Base-by-base conservation (phyloP, 2,329 filamentous ascomycete species). In the Biscogniauxia mediterranea region DNA sequence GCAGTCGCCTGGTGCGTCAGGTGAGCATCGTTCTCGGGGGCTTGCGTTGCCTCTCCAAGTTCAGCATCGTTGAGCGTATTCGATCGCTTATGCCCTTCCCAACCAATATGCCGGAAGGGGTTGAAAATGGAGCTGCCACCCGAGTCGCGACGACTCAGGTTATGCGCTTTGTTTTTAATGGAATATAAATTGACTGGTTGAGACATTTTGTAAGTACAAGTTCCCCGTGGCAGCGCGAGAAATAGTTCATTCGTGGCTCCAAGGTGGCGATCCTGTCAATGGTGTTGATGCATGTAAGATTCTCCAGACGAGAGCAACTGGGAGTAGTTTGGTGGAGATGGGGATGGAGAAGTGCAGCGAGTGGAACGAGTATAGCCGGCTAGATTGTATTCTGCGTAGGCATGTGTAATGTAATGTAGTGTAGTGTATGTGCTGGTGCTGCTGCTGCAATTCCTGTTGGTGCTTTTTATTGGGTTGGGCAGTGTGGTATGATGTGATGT, bases 51-150 rank as follows among this genome's bases (percentile, higher is more conserved):
- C 5, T 19, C 52, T 57, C 64, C 66, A 57, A 32, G 59, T 56
- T 66, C 64, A n/a, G 59, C 61, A 26, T 60, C 60, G 50, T 65
- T 61, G 20, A 64, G 20, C 13, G 64, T 68, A 15, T 53, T 66
- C 26, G 62, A 49, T 56, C 66, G 64, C 57, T 64, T 65, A 11
- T 61, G 61, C 5, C n/a, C 3, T n/a, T 60, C 63, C 49, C 64
- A 67, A 52, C 49, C 17, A 6, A 66, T 63, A 9, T 61, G 59
- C 49, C 65, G 63, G 19, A 66, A 66, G 9, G 63, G 63, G 32
- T 66, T 66, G 15, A 65, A 65, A 19, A 61, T 52, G 19, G 61
- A 59, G 54, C 63, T 66, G 20, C 64, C 62, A 51, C 63, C 63
- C n/a, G 64, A 66, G 56, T 64, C 59, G 52, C 64, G 62, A 9